Evolutionary conservation across 139 green algal genomes (phyloP).

Genomic region (Closterium sp.): DNA sequence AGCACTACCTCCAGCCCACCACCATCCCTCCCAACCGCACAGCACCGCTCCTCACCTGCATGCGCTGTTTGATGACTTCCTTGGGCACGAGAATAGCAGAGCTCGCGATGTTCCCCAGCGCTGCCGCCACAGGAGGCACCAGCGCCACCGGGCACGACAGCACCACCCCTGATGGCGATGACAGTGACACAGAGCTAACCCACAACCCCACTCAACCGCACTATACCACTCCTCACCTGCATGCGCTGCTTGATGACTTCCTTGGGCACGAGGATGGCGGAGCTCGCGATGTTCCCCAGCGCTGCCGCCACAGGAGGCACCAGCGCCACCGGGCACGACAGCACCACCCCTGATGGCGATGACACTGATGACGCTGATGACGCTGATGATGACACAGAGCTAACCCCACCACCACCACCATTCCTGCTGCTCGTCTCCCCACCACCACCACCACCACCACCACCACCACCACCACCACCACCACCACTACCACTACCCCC

Average conservation of each 20-base stretch:
- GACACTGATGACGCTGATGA: too few relatives aligned
- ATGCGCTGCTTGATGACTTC: conserved; percentile 58
- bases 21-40: too few relatives aligned
- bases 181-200: too few relatives aligned
- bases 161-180: too few relatives aligned
- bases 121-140: conserved; percentile 50
- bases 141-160: background rate
- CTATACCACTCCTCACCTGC: conserved; percentile 11
- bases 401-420: too few relatives aligned
- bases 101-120: conserved; percentile 49
- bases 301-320: conserved; percentile 52
- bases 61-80: conserved; percentile 55
- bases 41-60: conserved; percentile 26
- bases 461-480: background rate
- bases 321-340: conserved; percentile 7
- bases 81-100: conserved; percentile 53
- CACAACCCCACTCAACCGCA: background rate
- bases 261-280: conserved; percentile 51
- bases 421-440: too few relatives aligned
- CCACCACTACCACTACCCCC: background rate
- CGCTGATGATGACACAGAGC: too few relatives aligned
- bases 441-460: background rate
- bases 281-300: conserved; percentile 53
- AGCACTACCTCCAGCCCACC: too few relatives aligned
- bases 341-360: background rate